A percentile compares a stretch with the other conserved stretches of the same genome.
phyloP scores from a whole-genome alignment of 805 yeast genomes.

The Scheffersomyces coipomensis region DNA sequence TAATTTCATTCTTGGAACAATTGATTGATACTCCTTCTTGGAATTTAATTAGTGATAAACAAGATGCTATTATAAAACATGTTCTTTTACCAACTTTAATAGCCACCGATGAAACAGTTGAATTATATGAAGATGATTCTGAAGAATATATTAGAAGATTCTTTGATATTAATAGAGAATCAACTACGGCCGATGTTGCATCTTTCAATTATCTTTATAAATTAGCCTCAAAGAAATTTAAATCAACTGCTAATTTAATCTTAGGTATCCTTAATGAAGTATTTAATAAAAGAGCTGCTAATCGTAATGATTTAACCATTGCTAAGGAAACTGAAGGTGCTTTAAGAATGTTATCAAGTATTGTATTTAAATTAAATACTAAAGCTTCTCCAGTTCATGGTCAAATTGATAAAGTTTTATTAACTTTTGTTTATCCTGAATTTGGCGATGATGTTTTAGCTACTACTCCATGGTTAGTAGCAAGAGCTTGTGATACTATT shows the following conservation, averaged over 20 bases:
- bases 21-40: slow-evolving; percentile 39
- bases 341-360: slow-evolving; percentile 38
- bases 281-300: slow-evolving; percentile 29
- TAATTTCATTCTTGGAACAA: slow-evolving; percentile 44
- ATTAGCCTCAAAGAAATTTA: slow-evolving; percentile 35
- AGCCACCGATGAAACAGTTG: slow-evolving; percentile 37
- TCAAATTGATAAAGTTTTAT: slow-evolving; percentile 37
- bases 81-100: slow-evolving; percentile 40
- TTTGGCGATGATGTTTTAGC: slow-evolving; percentile 26
- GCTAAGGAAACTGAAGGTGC: slow-evolving; percentile 44
- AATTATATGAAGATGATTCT: slow-evolving; percentile 44
- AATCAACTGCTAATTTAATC: slow-evolving; percentile 32
- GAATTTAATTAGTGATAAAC: slow-evolving; percentile 32
- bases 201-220: slow-evolving; percentile 46
- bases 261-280: slow-evolving; percentile 32
- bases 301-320: slow-evolving; percentile 21
- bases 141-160: slow-evolving; percentile 45
- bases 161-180: slow-evolving; percentile 47
- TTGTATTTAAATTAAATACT: slow-evolving; percentile 36
- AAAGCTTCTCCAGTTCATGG: slow-evolving; percentile 36
- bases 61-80: slow-evolving; percentile 40
- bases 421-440: slow-evolving; percentile 41
- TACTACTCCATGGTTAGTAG: slow-evolving; percentile 40
- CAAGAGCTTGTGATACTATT: slow-evolving; percentile 46
- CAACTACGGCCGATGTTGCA: slow-evolving; percentile 49